Evolutionary conservation across 257 asterid genomes (phyloP).

Genomic region (Solanum pennellii): DNA sequence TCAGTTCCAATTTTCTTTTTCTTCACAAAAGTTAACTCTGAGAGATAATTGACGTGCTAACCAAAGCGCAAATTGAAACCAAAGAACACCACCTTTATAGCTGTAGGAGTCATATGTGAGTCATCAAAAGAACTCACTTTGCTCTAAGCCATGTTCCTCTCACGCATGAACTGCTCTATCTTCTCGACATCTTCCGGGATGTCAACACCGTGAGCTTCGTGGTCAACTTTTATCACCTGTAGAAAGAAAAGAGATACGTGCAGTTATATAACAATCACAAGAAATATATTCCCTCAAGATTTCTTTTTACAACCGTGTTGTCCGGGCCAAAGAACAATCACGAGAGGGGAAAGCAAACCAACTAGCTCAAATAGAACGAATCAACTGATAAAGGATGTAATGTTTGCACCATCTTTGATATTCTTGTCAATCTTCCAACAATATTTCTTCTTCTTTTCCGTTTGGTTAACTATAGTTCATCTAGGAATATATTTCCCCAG

Average conservation of each 20-base stretch:
- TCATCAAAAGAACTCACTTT: neutral
- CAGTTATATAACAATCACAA: neutral
- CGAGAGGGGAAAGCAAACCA: neutral
- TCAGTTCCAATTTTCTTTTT: neutral
- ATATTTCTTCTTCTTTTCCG: neutral
- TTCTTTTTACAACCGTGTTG: neutral
- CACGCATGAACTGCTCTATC: slow-evolving; percentile 3
- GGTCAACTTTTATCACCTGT: slow-evolving; percentile 6
- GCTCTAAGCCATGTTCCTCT: neutral
- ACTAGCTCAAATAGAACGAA: neutral
- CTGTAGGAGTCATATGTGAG: neutral
- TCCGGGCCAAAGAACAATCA: neutral
- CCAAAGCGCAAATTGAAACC: neutral
- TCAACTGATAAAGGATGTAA: neutral
- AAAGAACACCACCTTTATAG: neutral
- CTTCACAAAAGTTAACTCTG: neutral
- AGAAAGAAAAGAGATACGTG: neutral
- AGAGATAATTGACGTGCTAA: neutral
- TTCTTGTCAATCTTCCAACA: neutral
- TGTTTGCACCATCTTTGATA: neutral
- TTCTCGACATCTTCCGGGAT: slow-evolving; percentile 2
- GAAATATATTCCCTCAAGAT: neutral
- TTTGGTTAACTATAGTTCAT: neutral
- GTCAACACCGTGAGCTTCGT: slow-evolving; percentile 2
- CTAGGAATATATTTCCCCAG: neutral